These are phyloP conservation scores for Benincasa hispida DNA, from an alignment of 306 rosid genomes.

Conservation along the genomic window DNA sequence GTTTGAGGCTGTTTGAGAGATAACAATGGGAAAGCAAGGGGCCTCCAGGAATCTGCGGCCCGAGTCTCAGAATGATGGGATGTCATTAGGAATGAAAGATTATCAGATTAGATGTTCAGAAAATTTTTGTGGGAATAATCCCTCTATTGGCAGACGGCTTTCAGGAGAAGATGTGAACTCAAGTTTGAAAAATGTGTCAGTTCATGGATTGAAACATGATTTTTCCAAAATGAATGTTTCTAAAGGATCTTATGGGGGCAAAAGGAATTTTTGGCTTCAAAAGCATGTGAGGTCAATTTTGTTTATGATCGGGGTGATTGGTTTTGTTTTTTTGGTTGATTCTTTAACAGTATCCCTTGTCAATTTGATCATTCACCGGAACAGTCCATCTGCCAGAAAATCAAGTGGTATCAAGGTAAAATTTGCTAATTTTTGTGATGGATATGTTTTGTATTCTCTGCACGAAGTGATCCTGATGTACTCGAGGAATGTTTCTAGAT, in stretches of 20 bases:
- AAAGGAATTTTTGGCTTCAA: slow-evolving; percentile 41
- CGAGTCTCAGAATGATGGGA: slow-evolving; percentile 17
- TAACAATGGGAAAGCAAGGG: slow-evolving; percentile 35
- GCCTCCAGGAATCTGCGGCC: slow-evolving; percentile 35
- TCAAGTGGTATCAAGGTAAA: slow-evolving; percentile 35
- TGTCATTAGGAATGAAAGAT: slow-evolving; percentile 34
- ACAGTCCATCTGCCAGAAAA: slow-evolving; percentile 16
- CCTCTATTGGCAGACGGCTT: slow-evolving; percentile 39
- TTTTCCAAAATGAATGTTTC: slow-evolving; percentile 40
- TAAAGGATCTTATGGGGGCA: slow-evolving; percentile 42
- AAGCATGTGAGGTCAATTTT: slow-evolving; percentile 47
- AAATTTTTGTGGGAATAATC: slow-evolving; percentile 17
- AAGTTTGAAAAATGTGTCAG: slow-evolving; percentile 36
- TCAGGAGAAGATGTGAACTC: slow-evolving; percentile 34
- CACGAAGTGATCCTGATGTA: neutral
- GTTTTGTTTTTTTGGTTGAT: slow-evolving; percentile 59
- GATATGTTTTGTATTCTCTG: neutral
- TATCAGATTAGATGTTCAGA: slow-evolving; percentile 31
- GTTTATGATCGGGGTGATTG: slow-evolving; percentile 48
- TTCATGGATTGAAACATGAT: slow-evolving; percentile 41
- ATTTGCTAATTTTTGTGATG: neutral
- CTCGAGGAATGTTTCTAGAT: neutral
- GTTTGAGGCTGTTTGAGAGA: slow-evolving; percentile 17
- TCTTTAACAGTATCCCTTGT: slow-evolving; percentile 51
- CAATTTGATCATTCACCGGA: slow-evolving; percentile 35